These are phyloP conservation scores for Myxozyma udenii DNA, from an alignment of 805 yeast genomes.

Conservation along the genomic window DNA sequence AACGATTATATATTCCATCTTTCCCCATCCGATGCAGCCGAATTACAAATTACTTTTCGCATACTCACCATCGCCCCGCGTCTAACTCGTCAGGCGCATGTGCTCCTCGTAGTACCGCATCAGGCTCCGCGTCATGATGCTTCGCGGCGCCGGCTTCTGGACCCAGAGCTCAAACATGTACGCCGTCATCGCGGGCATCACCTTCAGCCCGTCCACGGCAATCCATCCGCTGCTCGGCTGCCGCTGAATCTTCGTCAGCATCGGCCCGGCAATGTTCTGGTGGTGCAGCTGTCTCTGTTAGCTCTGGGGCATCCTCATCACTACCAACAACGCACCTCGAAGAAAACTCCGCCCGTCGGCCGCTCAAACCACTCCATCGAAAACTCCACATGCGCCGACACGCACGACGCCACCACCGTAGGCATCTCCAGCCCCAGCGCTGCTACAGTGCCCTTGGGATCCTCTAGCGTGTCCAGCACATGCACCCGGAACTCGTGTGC, in stretches of 20 bases:
- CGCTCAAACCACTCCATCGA: constrained; percentile 9
- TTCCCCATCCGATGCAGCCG: not conserved
- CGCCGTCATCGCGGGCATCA: constrained; percentile 16
- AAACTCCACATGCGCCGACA: constrained; percentile 10
- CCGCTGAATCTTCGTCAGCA: constrained; percentile 2
- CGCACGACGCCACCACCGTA: constrained; percentile 9
- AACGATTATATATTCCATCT: no score
- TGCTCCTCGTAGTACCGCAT: constrained; percentile 11
- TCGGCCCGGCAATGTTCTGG: constrained; percentile 2
- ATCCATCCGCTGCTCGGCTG: constrained; percentile 14
- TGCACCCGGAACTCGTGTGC: constrained; percentile 51
- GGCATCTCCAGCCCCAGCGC: constrained; percentile 14
- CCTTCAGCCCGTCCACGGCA: constrained; percentile 10
- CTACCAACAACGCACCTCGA: constrained; percentile 13
- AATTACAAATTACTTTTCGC: not conserved
- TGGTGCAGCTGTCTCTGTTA: constrained; percentile 4
- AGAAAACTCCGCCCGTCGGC: constrained; percentile 12
- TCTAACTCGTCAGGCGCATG: not conserved
- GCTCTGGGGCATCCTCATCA: no score
- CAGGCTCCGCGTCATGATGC: constrained; percentile 8
- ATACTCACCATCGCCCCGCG: not conserved
- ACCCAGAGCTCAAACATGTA: constrained; percentile 17
- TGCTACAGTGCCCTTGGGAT: not conserved
- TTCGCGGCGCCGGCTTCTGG: constrained; percentile 14
- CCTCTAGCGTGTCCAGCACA: constrained; percentile 39